These are phyloP conservation scores for Peronospora farinosa DNA, from an alignment of 352 stramenopile species.

Conservation along the genomic window DNA sequence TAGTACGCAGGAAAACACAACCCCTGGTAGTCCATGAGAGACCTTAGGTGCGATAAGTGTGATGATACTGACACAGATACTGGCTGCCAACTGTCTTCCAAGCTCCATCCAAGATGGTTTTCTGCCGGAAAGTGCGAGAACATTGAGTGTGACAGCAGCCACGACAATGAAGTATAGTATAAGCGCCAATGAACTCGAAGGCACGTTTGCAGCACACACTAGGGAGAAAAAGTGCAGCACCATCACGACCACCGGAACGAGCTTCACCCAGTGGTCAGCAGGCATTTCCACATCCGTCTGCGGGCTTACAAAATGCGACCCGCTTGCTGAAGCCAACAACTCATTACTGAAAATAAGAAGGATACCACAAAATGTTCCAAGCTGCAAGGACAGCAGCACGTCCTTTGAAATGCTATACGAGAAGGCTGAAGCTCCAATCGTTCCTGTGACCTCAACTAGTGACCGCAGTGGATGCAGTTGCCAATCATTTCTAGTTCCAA, in stretches of 20 bases:
- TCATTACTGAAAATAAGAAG: conserved; percentile 56
- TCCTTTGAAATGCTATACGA: conserved; percentile 52
- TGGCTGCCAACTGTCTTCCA: conserved; percentile 28
- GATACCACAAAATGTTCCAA: conserved; percentile 59
- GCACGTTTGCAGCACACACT: conserved; percentile 44
- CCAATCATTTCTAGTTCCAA: conserved; percentile 65
- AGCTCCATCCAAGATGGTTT: conserved; percentile 37
- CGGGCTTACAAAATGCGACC: conserved; percentile 14
- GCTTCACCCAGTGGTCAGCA: conserved; percentile 67
- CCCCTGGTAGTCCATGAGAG: conserved; percentile 35
- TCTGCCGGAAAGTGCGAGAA: conserved; percentile 42
- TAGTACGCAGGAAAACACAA: conserved; percentile 50
- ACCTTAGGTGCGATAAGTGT: conserved; percentile 42
- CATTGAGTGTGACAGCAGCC: conserved; percentile 39
- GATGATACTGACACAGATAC: conserved; percentile 38
- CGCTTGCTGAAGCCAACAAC: conserved; percentile 27
- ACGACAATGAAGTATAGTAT: conserved; percentile 44
- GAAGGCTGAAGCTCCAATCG: conserved; percentile 50
- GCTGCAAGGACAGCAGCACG: conserved; percentile 61
- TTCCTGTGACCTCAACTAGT: conserved; percentile 49
- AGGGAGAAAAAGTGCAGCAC: conserved; percentile 55
- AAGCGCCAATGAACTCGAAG: conserved; percentile 31
- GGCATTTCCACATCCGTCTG: conserved; percentile 41
- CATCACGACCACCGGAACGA: conserved; percentile 66
- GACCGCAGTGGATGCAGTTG: conserved; percentile 50